phyloP scores from a whole-genome alignment of 768 basidiomycete species.

The Boletus insuetus region DNA sequence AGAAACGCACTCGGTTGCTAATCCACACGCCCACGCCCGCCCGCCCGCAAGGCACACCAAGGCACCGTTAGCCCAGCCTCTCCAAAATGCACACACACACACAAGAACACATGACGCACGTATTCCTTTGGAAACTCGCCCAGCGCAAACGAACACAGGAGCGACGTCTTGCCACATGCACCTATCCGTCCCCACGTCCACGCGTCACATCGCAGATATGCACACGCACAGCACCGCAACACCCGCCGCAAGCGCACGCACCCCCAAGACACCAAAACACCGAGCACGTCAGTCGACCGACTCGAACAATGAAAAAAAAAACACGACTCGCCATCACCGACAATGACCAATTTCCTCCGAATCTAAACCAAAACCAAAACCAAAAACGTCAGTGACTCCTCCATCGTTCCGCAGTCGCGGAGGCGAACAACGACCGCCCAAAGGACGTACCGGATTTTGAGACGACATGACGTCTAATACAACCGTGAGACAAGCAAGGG shows the following conservation, averaged over 20 bases:
- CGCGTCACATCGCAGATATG: too few relatives aligned
- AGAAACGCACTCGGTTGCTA: conserved; percentile 43
- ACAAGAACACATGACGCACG: conserved; percentile 45
- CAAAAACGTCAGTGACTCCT: too few relatives aligned
- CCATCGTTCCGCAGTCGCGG: background rate
- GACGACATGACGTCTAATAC: conserved; percentile 37
- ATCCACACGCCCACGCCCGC: background rate
- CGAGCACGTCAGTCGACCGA: too few relatives aligned
- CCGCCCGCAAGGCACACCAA: background rate
- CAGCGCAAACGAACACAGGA: conserved; percentile 87
- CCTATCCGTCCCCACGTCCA: conserved; percentile 40
- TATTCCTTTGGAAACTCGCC: conserved; percentile 97
- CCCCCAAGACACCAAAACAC: too few relatives aligned
- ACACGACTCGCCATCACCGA: conserved; percentile 80
- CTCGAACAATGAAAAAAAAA: too few relatives aligned
- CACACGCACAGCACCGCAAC: too few relatives aligned
- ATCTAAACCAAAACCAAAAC: conserved; percentile 51
- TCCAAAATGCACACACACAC: background rate
- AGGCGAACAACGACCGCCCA: background rate
- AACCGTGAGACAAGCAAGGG: background rate
- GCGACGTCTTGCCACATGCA: conserved; percentile 95
- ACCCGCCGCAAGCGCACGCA: too few relatives aligned
- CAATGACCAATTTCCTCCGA: conserved; percentile 92
- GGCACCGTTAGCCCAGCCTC: background rate
- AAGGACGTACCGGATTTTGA: conserved; percentile 57